Conservation (phyloP, 192 early-diverging fungal genomes). For the Linderina pennispora region DNA sequence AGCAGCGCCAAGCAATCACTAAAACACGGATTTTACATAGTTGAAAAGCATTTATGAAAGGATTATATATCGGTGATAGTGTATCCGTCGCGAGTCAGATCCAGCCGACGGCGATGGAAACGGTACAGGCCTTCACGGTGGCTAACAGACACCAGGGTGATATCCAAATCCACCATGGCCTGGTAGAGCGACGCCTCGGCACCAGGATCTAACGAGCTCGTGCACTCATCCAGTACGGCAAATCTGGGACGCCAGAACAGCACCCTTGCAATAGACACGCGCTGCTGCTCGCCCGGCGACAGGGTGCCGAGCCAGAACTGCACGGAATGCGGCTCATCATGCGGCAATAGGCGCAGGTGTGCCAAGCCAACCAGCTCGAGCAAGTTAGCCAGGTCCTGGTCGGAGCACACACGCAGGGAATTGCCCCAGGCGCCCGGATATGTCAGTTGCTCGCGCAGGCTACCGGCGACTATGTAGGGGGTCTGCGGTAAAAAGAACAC, state of each 20-base stretch:
- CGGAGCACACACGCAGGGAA: constrained; percentile 10
- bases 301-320: constrained; percentile 58
- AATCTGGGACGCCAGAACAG: constrained; percentile 67
- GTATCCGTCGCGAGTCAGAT: constrained; percentile 37
- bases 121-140: constrained; percentile 58
- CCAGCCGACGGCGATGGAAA: constrained; percentile 46
- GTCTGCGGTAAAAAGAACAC: constrained; percentile 67
- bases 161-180: constrained; percentile 53
- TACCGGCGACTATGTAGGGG: constrained; percentile 57
- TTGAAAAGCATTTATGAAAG: too few relatives aligned
- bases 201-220: constrained; percentile 55
- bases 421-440: constrained; percentile 48
- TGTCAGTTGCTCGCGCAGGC: constrained; percentile 58
- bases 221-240: constrained; percentile 68
- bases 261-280: constrained; percentile 61
- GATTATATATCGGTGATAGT: constrained; percentile 2
- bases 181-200: constrained; percentile 54
- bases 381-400: constrained; percentile 14
- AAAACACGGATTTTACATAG: too few relatives aligned
- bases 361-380: constrained; percentile 20
- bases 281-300: constrained; percentile 75
- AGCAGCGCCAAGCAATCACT: too few relatives aligned
- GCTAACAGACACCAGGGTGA: constrained; percentile 87
- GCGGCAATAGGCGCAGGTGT: constrained; percentile 5
- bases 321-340: constrained; percentile 26